phyloP scores from a whole-genome alignment of 1,139 yeast species.

The Ogataea hybrid region DNA sequence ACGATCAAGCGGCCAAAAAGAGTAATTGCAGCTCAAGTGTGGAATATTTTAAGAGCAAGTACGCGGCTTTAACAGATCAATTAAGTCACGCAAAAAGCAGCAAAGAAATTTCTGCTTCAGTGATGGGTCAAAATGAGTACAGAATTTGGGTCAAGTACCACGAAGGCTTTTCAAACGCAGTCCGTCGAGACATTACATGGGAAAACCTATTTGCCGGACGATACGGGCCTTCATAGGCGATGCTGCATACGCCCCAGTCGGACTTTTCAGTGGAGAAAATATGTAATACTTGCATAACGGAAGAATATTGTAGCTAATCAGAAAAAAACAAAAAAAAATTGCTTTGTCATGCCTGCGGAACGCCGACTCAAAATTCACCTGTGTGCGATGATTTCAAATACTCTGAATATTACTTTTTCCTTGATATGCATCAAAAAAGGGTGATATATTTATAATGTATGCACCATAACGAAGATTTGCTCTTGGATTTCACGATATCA shows the following conservation, averaged over 20 bases:
- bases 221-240: neutral
- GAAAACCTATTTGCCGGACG: conserved; percentile 46
- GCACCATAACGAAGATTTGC: neutral
- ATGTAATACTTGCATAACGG: neutral
- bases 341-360: neutral
- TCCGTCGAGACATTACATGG: conserved; percentile 84
- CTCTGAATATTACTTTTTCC: neutral
- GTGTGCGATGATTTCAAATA: conserved; percentile 1
- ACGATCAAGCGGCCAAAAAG: conserved; percentile 8
- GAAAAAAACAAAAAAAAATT: neutral
- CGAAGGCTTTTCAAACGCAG: conserved; percentile 95
- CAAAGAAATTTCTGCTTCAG: conserved; percentile 7
- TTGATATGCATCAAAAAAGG: conserved; percentile 1
- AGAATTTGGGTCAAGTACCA: conserved; percentile 89
- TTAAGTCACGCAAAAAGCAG: conserved; percentile 10
- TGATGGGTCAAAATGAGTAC: conserved; percentile 27
- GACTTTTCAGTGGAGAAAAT: neutral
- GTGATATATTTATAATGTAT: neutral
- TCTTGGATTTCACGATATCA: neutral
- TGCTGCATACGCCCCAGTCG: neutral
- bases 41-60: conserved; percentile 36
- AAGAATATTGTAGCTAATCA: neutral
- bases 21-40: conserved; percentile 22
- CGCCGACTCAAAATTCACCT: neutral
- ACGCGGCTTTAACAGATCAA: conserved; percentile 29